Evolutionary conservation across 108 stramenopile genomes (phyloP).

Genomic region (Epipyxis sp.): DNA sequence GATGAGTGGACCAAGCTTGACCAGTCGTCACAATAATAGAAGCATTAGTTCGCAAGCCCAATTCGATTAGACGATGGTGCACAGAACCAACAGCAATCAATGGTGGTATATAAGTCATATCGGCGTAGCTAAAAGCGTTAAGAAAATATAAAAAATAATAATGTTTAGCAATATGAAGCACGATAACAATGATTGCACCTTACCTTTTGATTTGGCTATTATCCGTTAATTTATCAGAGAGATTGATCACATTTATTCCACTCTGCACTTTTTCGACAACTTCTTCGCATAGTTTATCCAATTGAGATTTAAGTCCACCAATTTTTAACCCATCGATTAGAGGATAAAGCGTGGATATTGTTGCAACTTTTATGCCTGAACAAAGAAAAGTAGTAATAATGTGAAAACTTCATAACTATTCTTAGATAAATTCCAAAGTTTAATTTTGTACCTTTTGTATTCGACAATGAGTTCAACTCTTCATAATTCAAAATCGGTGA

Average conservation of each 20-base stretch:
- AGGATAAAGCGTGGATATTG: conserved; percentile 53
- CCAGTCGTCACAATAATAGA: conserved; percentile 45
- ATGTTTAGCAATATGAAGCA: too few relatives aligned
- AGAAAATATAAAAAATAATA: too few relatives aligned
- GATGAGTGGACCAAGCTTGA: conserved; percentile 52
- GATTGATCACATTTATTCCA: conserved; percentile 80
- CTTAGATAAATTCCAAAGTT: too few relatives aligned
- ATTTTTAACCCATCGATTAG: conserved; percentile 63
- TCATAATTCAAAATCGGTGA: conserved; percentile 41
- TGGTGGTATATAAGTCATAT: conserved; percentile 68
- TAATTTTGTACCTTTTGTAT: too few relatives aligned
- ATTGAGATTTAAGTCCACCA: conserved; percentile 80
- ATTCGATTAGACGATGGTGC: conserved; percentile 66
- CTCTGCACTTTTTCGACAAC: conserved; percentile 77
- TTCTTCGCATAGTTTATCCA: conserved; percentile 85
- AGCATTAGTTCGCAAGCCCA: conserved; percentile 40
- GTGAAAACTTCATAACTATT: too few relatives aligned
- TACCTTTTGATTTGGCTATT: too few relatives aligned
- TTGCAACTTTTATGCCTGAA: conserved; percentile 32
- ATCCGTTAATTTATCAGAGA: conserved; percentile 80
- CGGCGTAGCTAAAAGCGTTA: conserved; percentile 77
- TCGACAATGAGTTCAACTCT: conserved; percentile 35
- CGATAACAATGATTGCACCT: too few relatives aligned
- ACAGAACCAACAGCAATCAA: conserved; percentile 91
- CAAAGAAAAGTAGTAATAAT: too few relatives aligned